Conservation (phyloP, 2,329 filamentous ascomycete genomes). For the Aspergillus sp. region DNA sequence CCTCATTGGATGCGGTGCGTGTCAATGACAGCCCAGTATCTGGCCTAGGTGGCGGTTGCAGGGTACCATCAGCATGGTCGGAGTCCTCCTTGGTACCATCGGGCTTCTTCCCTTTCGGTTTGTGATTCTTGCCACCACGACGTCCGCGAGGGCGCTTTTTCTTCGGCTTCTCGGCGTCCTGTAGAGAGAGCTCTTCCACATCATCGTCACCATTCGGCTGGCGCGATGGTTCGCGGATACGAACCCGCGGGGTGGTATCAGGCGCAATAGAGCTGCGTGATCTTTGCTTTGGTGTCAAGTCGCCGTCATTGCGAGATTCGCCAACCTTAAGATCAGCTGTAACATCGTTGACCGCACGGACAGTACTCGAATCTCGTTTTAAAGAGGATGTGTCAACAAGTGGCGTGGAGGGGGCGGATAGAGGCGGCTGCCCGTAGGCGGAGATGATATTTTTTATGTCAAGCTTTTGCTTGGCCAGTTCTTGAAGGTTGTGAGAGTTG, state of each 20-base stretch:
- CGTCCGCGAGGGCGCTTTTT: slow-evolving; percentile 69
- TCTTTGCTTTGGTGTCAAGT: slow-evolving; percentile 31
- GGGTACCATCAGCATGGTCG: slow-evolving; percentile 55
- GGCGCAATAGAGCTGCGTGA: slow-evolving; percentile 19
- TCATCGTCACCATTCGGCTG: slow-evolving; percentile 36
- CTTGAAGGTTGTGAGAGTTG: slow-evolving; percentile 42
- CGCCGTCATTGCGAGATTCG: slow-evolving; percentile 18
- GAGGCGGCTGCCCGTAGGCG: slow-evolving; percentile 35
- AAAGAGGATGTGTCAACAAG: slow-evolving; percentile 27
- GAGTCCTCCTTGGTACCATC: slow-evolving; percentile 46
- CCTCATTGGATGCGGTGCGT: slow-evolving; percentile 55
- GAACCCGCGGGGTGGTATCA: slow-evolving; percentile 35
- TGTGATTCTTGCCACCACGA: slow-evolving; percentile 69
- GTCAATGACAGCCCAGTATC: slow-evolving; percentile 62
- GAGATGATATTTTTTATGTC: slow-evolving; percentile 47
- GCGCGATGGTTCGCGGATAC: slow-evolving; percentile 41
- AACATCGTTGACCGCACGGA: slow-evolving; percentile 29
- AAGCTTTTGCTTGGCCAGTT: slow-evolving; percentile 44
- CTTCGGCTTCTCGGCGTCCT: slow-evolving; percentile 54
- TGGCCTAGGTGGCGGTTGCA: slow-evolving; percentile 47
- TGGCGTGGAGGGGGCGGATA: slow-evolving; percentile 42
- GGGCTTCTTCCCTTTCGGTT: slow-evolving; percentile 51
- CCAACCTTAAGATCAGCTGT: slow-evolving; percentile 32
- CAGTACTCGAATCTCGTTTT: slow-evolving; percentile 27
- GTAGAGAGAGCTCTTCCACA: slow-evolving; percentile 28